These are phyloP conservation scores for Dryadomyces quercivorus DNA, from an alignment of 2,329 filamentous ascomycete species.

Conservation along the genomic window DNA sequence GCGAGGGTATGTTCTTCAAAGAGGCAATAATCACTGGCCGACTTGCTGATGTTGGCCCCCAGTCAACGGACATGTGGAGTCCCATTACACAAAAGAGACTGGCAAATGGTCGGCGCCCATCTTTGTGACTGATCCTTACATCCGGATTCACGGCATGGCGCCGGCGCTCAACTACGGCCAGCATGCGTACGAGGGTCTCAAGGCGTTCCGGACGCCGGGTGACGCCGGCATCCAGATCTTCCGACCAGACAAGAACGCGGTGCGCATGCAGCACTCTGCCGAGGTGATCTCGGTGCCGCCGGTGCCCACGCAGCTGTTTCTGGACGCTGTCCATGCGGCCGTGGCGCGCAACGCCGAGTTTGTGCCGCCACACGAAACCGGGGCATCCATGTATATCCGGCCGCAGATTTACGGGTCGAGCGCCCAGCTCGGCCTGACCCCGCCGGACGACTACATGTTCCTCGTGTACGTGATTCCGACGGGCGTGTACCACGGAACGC, in stretches of 20 bases:
- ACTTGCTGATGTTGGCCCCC: slow-evolving; percentile 1
- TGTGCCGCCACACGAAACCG: slow-evolving; percentile 80
- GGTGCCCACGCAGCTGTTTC: slow-evolving; percentile 65
- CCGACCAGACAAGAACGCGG: slow-evolving; percentile 74
- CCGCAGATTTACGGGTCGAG: slow-evolving; percentile 79
- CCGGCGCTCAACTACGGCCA: slow-evolving; percentile 94
- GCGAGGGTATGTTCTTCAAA: slow-evolving; percentile 52
- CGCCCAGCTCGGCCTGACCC: slow-evolving; percentile 74
- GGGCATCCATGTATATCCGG: slow-evolving; percentile 85
- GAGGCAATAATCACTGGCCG: not conserved
- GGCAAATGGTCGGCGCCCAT: slow-evolving; percentile 65
- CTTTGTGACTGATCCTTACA: slow-evolving; percentile 73
- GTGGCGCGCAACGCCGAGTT: slow-evolving; percentile 82
- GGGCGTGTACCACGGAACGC: slow-evolving; percentile 83
- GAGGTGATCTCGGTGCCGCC: slow-evolving; percentile 72
- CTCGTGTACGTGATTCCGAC: slow-evolving; percentile 83
- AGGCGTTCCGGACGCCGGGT: slow-evolving; percentile 74
- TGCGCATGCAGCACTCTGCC: slow-evolving; percentile 73
- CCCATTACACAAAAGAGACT: slow-evolving; percentile 62
- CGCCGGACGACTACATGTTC: slow-evolving; percentile 88
- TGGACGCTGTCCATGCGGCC: slow-evolving; percentile 64
- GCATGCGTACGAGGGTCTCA: slow-evolving; percentile 97
- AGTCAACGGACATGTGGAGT: slow-evolving; percentile 94
- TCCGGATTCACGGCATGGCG: slow-evolving; percentile 89
- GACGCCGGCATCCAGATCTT: slow-evolving; percentile 69